Evolutionary conservation across 257 asterid species (phyloP).

Genomic region (Penstemon newberryi): DNA sequence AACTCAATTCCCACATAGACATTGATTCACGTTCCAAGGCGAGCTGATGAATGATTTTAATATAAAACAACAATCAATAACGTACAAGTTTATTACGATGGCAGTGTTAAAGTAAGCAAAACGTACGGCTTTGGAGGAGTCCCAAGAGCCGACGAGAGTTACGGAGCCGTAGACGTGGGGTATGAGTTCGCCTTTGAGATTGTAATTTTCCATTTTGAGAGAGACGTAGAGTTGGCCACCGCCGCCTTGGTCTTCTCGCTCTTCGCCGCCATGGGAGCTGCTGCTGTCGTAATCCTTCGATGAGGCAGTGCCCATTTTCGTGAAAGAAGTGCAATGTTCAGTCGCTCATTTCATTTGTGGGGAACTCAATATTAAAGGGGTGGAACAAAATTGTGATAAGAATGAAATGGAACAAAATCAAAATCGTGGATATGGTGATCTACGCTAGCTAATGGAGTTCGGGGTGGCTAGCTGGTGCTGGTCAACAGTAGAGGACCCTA

Average conservation of each 20-base stretch:
- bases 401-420: too few species aligned
- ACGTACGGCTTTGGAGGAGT: slow-evolving; percentile 80
- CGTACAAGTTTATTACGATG: not conserved
- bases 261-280: slow-evolving; percentile 64
- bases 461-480: too few species aligned
- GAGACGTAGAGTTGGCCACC: slow-evolving; percentile 84
- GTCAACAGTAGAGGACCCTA: too few species aligned
- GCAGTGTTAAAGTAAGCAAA: too few species aligned
- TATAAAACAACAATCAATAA: slow-evolving; percentile 10
- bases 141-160: slow-evolving; percentile 96
- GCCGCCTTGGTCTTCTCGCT: slow-evolving; percentile 70
- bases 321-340: too few species aligned
- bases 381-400: too few species aligned
- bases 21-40: slow-evolving; percentile 92
- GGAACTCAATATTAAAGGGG: too few species aligned
- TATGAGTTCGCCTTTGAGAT: slow-evolving; percentile 62
- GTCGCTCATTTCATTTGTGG: too few species aligned
- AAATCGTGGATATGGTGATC: too few species aligned
- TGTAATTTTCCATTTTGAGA: slow-evolving; percentile 84
- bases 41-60: slow-evolving; percentile 47
- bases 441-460: too few species aligned
- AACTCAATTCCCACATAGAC: slow-evolving; percentile 92
- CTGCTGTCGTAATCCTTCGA: slow-evolving; percentile 60
- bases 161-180: slow-evolving; percentile 94
- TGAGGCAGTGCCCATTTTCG: slow-evolving; percentile 69